Conservation (phyloP, 2,329 filamentous ascomycete genomes). For the Lecanicillium sp. region DNA sequence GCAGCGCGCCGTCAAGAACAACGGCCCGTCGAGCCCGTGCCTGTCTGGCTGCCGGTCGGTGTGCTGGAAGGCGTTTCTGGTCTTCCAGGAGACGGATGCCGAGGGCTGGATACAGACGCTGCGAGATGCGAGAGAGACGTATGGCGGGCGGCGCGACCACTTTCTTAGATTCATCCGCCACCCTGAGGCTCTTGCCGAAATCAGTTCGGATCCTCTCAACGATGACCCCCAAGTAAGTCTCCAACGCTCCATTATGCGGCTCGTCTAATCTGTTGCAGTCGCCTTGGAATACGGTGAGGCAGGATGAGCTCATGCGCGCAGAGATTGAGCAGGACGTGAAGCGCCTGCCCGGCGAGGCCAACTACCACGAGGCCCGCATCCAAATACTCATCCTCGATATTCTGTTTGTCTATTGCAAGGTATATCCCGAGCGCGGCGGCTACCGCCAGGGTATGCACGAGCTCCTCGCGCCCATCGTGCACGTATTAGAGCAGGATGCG, state of each 20-base stretch:
- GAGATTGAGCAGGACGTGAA: slow-evolving; percentile 96
- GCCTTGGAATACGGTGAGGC: slow-evolving; percentile 80
- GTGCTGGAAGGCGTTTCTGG: slow-evolving; percentile 89
- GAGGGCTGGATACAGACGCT: slow-evolving; percentile 64
- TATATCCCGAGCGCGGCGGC: slow-evolving; percentile 76
- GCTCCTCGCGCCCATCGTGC: slow-evolving; percentile 80
- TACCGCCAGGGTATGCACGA: slow-evolving; percentile 99
- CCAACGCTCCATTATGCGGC: neutral
- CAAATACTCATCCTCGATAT: slow-evolving; percentile 82
- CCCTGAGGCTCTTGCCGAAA: slow-evolving; percentile 67
- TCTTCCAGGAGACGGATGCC: slow-evolving; percentile 63
- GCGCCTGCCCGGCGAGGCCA: slow-evolving; percentile 83
- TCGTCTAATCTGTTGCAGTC: slow-evolving; percentile 51
- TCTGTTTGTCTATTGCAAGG: slow-evolving; percentile 90
- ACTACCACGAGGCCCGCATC: slow-evolving; percentile 74
- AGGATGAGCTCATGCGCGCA: slow-evolving; percentile 74
- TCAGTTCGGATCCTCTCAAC: slow-evolving; percentile 73
- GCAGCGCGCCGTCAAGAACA: slow-evolving; percentile 56
- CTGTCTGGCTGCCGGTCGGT: slow-evolving; percentile 72
- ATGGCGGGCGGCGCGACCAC: slow-evolving; percentile 64
- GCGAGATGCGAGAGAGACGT: slow-evolving; percentile 64
- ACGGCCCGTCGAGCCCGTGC: slow-evolving; percentile 57
- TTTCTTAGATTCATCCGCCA: slow-evolving; percentile 79
- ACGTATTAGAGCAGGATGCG: slow-evolving; percentile 77
- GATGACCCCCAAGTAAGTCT: slow-evolving; percentile 59